Conservation (phyloP, 495 filamentous ascomycete genomes). For the Podospora pseudocomata region DNA sequence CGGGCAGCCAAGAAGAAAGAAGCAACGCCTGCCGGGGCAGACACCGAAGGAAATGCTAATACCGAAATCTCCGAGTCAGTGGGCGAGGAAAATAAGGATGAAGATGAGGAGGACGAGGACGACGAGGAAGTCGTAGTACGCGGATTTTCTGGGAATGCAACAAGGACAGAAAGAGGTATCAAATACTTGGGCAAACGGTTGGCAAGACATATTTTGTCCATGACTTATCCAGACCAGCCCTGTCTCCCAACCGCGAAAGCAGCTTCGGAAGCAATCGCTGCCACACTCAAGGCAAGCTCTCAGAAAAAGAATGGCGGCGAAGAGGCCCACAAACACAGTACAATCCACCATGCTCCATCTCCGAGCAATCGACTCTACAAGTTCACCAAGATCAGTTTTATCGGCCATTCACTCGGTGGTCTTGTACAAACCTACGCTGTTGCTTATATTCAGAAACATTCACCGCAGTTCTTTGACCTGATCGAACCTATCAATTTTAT, state of each 20-base stretch:
- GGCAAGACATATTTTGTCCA: constrained; percentile 81
- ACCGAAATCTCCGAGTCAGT: background rate
- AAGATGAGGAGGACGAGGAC: constrained; percentile 50
- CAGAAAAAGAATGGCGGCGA: constrained; percentile 29
- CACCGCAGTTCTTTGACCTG: constrained; percentile 80
- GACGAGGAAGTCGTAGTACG: constrained; percentile 92
- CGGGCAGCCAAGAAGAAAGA: constrained; percentile 26
- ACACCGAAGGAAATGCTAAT: constrained; percentile 6
- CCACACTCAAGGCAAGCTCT: constrained; percentile 30
- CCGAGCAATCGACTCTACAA: constrained; percentile 62
- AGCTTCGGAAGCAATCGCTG: constrained; percentile 38
- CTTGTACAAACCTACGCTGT: constrained; percentile 92
- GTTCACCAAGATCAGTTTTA: constrained; percentile 93
- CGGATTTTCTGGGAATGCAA: constrained; percentile 85
- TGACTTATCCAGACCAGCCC: constrained; percentile 90
- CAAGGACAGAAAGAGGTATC: constrained; percentile 87
- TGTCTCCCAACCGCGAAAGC: constrained; percentile 67
- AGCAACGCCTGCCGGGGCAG: constrained; percentile 54
- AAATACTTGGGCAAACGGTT: constrained; percentile 94
- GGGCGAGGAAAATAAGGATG: constrained; percentile 19
- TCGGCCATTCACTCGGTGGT: constrained; percentile 90
- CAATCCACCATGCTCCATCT: constrained; percentile 39
- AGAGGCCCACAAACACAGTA: constrained; percentile 52
- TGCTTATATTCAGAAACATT: constrained; percentile 96
- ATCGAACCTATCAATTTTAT: constrained; percentile 93